These are phyloP conservation scores for Rusavskia elegans DNA, from an alignment of 495 filamentous ascomycete genomes.

Conservation along the genomic window DNA sequence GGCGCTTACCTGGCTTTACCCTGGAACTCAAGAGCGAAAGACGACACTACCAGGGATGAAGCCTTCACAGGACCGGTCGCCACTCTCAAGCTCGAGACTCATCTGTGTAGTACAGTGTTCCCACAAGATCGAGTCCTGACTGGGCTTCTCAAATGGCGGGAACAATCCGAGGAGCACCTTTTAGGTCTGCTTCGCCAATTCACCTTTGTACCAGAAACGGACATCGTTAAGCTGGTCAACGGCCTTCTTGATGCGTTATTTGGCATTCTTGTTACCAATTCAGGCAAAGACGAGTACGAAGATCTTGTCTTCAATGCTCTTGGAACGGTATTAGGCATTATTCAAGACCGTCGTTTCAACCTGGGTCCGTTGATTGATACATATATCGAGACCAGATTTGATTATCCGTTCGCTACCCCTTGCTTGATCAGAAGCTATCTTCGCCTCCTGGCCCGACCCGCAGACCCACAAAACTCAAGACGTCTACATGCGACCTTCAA, in stretches of 20 bases:
- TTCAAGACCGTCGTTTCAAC: constrained; percentile 88
- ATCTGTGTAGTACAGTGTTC: constrained; percentile 88
- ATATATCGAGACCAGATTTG: constrained; percentile 79
- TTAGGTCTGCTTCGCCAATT: constrained; percentile 62
- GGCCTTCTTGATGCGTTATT: constrained; percentile 91
- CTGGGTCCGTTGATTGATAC: constrained; percentile 77
- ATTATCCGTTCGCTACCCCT: constrained; percentile 86
- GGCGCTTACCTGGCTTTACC: constrained; percentile 76
- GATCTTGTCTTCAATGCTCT: constrained; percentile 84
- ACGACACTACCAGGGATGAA: constrained; percentile 53
- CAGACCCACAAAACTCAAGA: constrained; percentile 64
- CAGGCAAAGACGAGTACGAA: constrained; percentile 79
- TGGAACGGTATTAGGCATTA: constrained; percentile 79
- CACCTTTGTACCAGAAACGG: constrained; percentile 89
- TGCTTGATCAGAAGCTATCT: constrained; percentile 80
- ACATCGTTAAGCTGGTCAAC: constrained; percentile 82
- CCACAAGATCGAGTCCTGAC: constrained; percentile 85
- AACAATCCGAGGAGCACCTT: constrained; percentile 51
- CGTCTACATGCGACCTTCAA: constrained; percentile 87
- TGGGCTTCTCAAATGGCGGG: constrained; percentile 72
- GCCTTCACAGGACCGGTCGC: constrained; percentile 59
- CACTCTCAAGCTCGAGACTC: constrained; percentile 63
- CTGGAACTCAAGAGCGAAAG: constrained; percentile 53
- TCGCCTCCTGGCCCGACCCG: constrained; percentile 59
- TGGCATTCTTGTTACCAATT: constrained; percentile 72